Base-by-base conservation (phyloP, 805 yeast species). In the Metschnikowia koreensis region DNA sequence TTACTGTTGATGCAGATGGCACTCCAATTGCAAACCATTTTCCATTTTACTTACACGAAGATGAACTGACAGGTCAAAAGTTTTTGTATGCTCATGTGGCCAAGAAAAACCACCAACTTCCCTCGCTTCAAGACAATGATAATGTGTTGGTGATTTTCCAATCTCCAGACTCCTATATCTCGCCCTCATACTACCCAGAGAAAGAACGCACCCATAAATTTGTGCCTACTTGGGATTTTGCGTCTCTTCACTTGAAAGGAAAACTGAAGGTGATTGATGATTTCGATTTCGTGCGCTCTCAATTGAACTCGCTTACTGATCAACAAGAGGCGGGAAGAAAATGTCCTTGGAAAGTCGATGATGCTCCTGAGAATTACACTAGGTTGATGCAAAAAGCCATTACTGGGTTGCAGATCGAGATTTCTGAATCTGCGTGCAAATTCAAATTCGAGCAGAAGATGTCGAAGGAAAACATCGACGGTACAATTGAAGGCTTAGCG, bases 171-270 rank as follows among this genome's bases (percentile, higher is more conserved):
- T 66, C 81, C 0, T 84, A 84, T 61, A 76, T 84, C 22, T 66
- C 83, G 26, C 87, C 89, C 1, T 64, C 75, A 13, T 84, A 83
- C 76, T 84, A 84, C 60, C 79, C 81, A 7, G 71, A 75, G 17
- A 83, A 84, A 66, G 66, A 74, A 44, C 73, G 72, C 44, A 80
- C 84, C 33, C 84, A 81, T 54, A 83, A 82, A 60, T 75, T 73
- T 40, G 89, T 83, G n/a, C 87, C 89, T 15, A 84, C 89, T 1
- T 84, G 88, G 88, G 84, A 81, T 62, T 83, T 77, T 65, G 81
- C 80, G 1, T 66, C 80, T 4, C 82, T 79, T 33, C 87, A 84
- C 60, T 69, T 78, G 41, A 69, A 77, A 51, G 89, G 89, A 3
- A 74, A 64, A 29, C 75, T 84, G 9, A 68, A 54, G 27, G 61